Evolutionary conservation across 139 green algal genomes (phyloP).

Genomic region (Micractinium conductrix): DNA sequence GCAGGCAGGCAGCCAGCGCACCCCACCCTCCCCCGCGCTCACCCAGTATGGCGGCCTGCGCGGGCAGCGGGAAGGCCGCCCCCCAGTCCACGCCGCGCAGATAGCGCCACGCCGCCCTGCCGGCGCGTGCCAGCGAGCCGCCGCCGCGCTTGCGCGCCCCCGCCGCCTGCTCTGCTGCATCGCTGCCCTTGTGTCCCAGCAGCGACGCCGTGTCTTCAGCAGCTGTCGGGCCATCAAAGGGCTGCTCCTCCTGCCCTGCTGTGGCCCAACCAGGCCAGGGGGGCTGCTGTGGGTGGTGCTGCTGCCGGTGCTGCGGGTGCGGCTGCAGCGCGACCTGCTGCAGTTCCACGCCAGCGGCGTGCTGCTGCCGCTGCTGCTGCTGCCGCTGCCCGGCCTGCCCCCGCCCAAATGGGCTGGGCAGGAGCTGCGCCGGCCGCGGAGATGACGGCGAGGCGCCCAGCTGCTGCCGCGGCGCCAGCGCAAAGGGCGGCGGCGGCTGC

Average conservation of each 20-base stretch:
- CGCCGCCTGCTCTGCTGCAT: neutral
- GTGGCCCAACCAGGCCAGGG: neutral
- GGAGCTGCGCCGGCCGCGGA: neutral
- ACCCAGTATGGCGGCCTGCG: conserved; percentile 39
- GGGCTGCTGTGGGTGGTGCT: no score
- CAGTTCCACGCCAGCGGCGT: no score
- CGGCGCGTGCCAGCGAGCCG: neutral
- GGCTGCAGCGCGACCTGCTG: neutral
- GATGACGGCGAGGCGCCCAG: neutral
- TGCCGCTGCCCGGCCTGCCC: neutral
- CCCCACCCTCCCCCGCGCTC: neutral
- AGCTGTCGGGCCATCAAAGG: neutral
- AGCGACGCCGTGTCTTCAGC: conserved; percentile 1
- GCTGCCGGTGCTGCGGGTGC: neutral
- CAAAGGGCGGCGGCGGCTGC: neutral
- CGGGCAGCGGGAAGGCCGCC: conserved; percentile 34
- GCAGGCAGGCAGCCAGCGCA: neutral
- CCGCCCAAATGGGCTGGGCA: neutral
- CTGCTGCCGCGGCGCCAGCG: neutral
- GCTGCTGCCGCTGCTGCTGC: neutral
- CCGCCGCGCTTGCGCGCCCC: no score
- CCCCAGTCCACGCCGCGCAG: conserved; percentile 33
- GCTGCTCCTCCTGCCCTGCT: neutral
- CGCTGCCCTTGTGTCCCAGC: neutral
- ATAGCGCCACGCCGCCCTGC: neutral